Evolutionary conservation across 345 rosid species (phyloP).

Genomic region (Acer yangbiense): DNA sequence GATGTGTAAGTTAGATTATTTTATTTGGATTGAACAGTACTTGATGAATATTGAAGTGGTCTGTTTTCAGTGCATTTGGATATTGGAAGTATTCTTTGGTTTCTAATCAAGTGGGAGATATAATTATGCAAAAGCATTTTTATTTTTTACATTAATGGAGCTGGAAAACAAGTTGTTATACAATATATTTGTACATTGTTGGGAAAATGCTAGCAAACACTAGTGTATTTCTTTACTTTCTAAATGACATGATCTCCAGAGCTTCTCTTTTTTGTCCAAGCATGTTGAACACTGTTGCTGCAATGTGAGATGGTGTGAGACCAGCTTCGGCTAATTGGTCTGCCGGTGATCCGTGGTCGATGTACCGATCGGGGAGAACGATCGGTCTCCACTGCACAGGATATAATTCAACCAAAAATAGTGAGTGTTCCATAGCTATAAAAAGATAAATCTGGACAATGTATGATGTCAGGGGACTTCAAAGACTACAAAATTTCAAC

Average conservation of each 20-base stretch:
- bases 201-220: neutral
- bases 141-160: neutral
- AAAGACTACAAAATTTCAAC: neutral
- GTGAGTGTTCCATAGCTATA: neutral
- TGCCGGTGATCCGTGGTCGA: slow-evolving; percentile 80
- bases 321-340: slow-evolving; percentile 81
- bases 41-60: neutral
- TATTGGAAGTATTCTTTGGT: neutral
- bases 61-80: neutral
- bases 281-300: slow-evolving; percentile 76
- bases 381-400: slow-evolving; percentile 82
- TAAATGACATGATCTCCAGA: slow-evolving; percentile 51
- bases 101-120: neutral
- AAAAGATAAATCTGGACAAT: neutral
- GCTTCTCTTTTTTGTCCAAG: slow-evolving; percentile 65
- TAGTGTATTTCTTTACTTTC: neutral
- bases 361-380: slow-evolving; percentile 76
- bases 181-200: slow-evolving; percentile 19
- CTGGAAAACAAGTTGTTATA: neutral
- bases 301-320: slow-evolving; percentile 81
- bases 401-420: neutral
- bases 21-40: too few species aligned
- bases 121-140: too few species aligned
- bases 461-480: neutral
- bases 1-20: too few species aligned